Conservation (phyloP, 345 rosid genomes). For the Erodium maritimum region DNA sequence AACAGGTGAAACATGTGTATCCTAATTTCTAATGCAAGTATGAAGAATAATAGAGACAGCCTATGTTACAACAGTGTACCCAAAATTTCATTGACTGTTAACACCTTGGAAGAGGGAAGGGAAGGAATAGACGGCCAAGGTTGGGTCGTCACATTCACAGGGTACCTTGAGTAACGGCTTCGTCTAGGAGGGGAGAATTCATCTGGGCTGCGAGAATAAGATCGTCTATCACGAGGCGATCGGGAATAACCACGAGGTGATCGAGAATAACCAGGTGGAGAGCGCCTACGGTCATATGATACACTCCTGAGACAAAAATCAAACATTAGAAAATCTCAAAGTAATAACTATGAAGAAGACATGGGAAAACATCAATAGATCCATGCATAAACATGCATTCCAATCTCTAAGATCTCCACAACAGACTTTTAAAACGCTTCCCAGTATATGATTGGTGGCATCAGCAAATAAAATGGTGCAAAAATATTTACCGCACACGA, state of each 20-base stretch:
- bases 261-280: conserved; percentile 38
- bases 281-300: conserved; percentile 31
- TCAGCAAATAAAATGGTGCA: too few relatives aligned
- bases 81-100: neutral
- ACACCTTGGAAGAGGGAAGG: too few relatives aligned
- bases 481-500: conserved; percentile 27
- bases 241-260: conserved; percentile 48
- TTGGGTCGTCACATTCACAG: too few relatives aligned
- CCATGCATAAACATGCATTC: neutral
- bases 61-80: too few relatives aligned
- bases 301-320: conserved; percentile 24
- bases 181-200: conserved; percentile 32
- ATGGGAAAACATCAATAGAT: neutral
- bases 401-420: neutral
- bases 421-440: neutral
- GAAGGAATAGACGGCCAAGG: too few relatives aligned
- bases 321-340: neutral
- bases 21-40: too few relatives aligned
- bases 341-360: neutral
- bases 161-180: conserved; percentile 32
- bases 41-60: too few relatives aligned
- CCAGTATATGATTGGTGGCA: neutral
- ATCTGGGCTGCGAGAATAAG: conserved; percentile 40
- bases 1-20: too few relatives aligned
- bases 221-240: conserved; percentile 33